Conservation (phyloP, 2,329 filamentous ascomycete species). For the Trichoderma hamatum region DNA sequence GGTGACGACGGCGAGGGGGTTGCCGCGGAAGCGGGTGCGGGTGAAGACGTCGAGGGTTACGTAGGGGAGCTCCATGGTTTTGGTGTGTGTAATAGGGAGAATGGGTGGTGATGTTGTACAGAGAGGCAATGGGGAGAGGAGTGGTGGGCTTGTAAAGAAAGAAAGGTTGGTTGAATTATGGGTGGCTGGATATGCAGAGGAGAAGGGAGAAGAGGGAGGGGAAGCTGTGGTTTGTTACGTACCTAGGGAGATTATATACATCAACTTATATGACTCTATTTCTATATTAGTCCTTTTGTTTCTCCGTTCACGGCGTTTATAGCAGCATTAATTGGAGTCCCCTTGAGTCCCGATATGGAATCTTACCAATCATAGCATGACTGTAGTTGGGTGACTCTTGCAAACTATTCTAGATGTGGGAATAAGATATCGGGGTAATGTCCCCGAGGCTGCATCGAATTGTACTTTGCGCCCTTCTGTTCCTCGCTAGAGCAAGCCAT, state of each 20-base stretch:
- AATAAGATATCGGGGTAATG: background rate
- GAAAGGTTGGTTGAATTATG: too few species aligned
- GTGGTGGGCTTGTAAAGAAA: background rate
- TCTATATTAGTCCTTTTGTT: background rate
- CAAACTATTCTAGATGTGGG: background rate
- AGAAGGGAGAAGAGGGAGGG: background rate
- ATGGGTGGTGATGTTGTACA: background rate
- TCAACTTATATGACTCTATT: background rate
- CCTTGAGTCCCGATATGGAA: background rate
- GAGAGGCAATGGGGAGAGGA: background rate
- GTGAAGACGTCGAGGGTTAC: slow-evolving; percentile 63
- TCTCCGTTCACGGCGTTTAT: background rate
- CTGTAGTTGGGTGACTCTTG: background rate
- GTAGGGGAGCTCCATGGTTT: slow-evolving; percentile 49
- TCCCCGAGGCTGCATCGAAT: too few species aligned
- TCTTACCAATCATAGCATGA: background rate
- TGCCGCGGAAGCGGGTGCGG: slow-evolving; percentile 54
- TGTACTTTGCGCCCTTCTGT: background rate
- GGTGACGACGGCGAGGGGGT: slow-evolving; percentile 63
- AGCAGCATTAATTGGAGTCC: background rate
- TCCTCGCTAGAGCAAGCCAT: background rate
- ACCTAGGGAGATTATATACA: background rate
- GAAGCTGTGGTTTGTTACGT: background rate
- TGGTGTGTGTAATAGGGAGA: background rate
- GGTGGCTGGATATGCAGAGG: background rate